phyloP scores from a whole-genome alignment of 202 grass and related monocot genomes.

The Sporobolus alterniflorus region DNA sequence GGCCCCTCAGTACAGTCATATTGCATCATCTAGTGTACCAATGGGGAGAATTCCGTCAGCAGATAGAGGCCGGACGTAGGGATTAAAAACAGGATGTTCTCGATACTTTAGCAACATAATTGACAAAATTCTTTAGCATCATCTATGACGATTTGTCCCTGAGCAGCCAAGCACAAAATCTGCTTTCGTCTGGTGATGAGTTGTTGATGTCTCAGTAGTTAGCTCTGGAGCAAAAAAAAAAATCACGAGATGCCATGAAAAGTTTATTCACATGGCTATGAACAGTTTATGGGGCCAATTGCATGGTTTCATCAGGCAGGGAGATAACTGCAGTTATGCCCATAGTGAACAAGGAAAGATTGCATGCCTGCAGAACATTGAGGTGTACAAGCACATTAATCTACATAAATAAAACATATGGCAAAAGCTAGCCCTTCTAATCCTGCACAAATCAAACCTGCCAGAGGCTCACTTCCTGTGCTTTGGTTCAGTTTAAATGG shows the following conservation, averaged over 20 bases:
- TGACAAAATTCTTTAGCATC: not conserved
- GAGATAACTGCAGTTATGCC: not conserved
- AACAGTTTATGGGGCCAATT: not conserved
- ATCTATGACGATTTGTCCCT: constrained; percentile 4
- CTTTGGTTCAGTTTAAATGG: constrained; percentile 13
- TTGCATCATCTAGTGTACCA: not conserved
- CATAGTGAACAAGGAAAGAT: not conserved
- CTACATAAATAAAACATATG: constrained; percentile 7
- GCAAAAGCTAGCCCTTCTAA: not conserved
- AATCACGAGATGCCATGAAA: not conserved
- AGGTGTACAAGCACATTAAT: not conserved
- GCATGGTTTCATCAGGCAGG: not conserved
- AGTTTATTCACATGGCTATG: not conserved
- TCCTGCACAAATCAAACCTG: constrained; percentile 7
- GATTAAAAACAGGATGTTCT: not conserved
- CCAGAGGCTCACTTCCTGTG: not conserved
- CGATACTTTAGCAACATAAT: not conserved
- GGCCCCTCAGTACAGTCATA: not conserved
- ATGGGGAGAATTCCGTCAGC: not conserved
- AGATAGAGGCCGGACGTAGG: not conserved
- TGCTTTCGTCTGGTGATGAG: not conserved
- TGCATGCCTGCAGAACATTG: not conserved
- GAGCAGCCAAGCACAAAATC: not conserved
- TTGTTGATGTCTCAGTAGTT: not conserved
- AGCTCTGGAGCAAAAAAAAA: constrained; percentile 14